Base-by-base conservation (phyloP, 805 yeast genomes). In the Saccharomycopsis sp. region DNA sequence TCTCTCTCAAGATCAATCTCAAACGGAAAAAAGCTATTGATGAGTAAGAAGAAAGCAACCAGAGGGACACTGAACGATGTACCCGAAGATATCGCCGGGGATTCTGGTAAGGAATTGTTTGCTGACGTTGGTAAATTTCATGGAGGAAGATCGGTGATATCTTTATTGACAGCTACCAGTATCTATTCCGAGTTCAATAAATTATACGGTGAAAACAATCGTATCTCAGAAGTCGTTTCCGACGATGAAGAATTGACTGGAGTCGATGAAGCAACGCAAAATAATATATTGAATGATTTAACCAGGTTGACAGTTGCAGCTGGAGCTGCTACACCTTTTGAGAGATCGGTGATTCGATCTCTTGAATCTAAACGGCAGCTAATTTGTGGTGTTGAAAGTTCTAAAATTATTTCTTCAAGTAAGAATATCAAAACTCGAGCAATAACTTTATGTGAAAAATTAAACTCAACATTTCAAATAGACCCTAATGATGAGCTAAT, bases 151-250 rank as follows among this genome's bases (percentile, higher is more conserved):
- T 72, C 78, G 35, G 68, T 78, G 52, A 78, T 74, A 2, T 72
- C 76, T 0, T 55, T 75, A 41, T 61, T 78, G 44, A 75, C 83
- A 0, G 71, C 81, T 0, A 79, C 82, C 0, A 72, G 78, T 50
- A 68, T 74, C 47, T 74, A 71, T 54, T 69, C 75, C 39, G 56
- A 65, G 38, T 51, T 58, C 58, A 53, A 58, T 38, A 57, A 57
- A 41, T 39, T 50, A 11, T 13, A 46, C 9, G 21, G n/a, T 20
- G 24, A 36, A 11, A 26, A 23, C 13, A 21, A 23, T 20, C 31
- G 11, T 3, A n/a, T 27, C 11, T 27, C 31, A 27, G n/a, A 27
- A 27, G 11, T 27, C n/a, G n/a, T n/a, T n/a, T 51, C 51, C 7
- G 57, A 58, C 20, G 54, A 53, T 19, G 51, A 52, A 4, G 43